Evolutionary conservation across 306 rosid species (phyloP), one percentile per base, ranked within the genome.

Genomic region (Sicyos baderoa): DNA sequence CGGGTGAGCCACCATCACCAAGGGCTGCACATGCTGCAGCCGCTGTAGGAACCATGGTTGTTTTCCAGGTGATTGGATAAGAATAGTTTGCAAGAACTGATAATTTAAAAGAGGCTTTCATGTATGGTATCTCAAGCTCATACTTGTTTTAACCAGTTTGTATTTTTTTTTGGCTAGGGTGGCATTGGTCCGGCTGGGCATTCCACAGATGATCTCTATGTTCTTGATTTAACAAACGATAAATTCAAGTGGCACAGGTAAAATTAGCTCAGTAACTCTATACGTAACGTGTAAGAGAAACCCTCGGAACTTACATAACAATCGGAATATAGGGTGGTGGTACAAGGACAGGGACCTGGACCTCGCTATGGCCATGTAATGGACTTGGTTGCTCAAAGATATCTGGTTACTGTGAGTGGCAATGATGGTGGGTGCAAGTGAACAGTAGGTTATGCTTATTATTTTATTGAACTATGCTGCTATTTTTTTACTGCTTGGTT

Each of bases 171-270:
- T 82, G 80, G 76, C 23, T 84, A 94, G 99, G 99, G 99, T 47
- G 99, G 99, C 80, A 94, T 94, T 68, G 99, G 99, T 80, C 99
- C 99, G n/a, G 95, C 99, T 7, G 99, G 99, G 65, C 99, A 90
- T 76, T 94, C 97, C 0, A 90, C 97, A 0, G 99, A 94, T 71
- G 99, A 94, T 84, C 84, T 94, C 54, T 88, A 52, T 48, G 99
- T 94, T 66, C 97, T 94, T 40, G 99, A 90, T 82, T 58, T 94
- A 83, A 65, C 92, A 73, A 94, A 94, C 23, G 97, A 94, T 72
- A 94, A 88, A 70, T 94, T 76, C 79, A 94, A 90, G 84, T 94
- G 99, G 99, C 99, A 94, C 77, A 86, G 99, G 99, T 90, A 82
- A 79, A 77, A 59, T 76, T 81, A 70, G 56, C 57, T 75, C 72